phyloP scores from a whole-genome alignment of 2,329 filamentous ascomycete genomes.

The Calonectria fujianensis region DNA sequence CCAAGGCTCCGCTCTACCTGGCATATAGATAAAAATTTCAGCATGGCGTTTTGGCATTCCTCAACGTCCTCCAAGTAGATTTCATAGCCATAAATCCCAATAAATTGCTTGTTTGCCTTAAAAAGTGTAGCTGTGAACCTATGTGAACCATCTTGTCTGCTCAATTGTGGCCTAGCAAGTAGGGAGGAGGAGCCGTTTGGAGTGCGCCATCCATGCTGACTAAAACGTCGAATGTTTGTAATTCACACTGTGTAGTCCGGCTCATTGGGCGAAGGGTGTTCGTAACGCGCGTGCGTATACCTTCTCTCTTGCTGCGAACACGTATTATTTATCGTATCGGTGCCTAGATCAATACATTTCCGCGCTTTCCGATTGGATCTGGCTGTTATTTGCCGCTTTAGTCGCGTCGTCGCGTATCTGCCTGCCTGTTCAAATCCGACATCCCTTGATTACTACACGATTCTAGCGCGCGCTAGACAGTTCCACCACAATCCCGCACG shows the following conservation, averaged over 20 bases:
- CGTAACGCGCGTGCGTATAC: not conserved
- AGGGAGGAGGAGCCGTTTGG: not conserved
- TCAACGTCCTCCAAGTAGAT: not conserved
- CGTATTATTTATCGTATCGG: not conserved
- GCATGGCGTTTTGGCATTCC: not conserved
- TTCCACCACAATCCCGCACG: conserved; percentile 3
- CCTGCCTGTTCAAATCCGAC: not conserved
- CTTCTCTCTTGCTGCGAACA: not conserved
- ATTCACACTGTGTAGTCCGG: not conserved
- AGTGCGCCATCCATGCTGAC: not conserved
- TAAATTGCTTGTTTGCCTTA: not conserved
- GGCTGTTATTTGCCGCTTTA: conserved; percentile 11
- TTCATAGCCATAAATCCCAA: not conserved
- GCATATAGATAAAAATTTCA: not conserved
- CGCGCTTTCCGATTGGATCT: not conserved
- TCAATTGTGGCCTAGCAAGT: not conserved
- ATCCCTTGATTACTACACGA: conserved; percentile 8
- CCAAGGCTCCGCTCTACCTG: no score
- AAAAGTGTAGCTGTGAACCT: not conserved
- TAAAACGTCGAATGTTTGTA: not conserved
- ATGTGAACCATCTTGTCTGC: not conserved
- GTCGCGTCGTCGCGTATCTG: conserved; percentile 13
- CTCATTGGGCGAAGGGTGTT: not conserved
- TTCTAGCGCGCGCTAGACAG: conserved; percentile 15
- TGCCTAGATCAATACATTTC: not conserved